Evolutionary conservation across 2,329 filamentous ascomycete species (phyloP).

Genomic region (Fusarium algeriense): DNA sequence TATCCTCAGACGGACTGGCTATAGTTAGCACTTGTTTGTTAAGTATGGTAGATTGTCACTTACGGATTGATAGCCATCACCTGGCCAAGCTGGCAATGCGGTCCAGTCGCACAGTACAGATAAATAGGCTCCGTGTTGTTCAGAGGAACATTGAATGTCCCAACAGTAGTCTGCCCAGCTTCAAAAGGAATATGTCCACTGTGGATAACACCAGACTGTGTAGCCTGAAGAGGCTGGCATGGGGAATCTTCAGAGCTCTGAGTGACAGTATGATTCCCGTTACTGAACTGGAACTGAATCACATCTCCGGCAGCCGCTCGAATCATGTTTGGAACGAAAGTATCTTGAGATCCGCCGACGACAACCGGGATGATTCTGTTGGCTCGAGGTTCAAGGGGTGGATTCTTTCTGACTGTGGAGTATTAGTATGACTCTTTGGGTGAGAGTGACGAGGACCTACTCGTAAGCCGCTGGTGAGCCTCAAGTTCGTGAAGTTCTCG

Average conservation of each 20-base stretch:
- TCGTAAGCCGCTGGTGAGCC: slow-evolving; percentile 4
- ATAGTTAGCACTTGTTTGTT: neutral
- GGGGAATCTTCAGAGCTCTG: slow-evolving; percentile 53
- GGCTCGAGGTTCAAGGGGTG: slow-evolving; percentile 21
- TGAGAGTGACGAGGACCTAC: neutral
- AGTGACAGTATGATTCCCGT: slow-evolving; percentile 59
- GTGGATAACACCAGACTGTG: slow-evolving; percentile 51
- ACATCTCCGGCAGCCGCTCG: slow-evolving; percentile 53
- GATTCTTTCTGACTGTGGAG: slow-evolving; percentile 42
- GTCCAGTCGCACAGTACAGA: slow-evolving; percentile 62
- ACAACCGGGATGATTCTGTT: slow-evolving; percentile 51
- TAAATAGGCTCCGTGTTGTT: slow-evolving; percentile 60
- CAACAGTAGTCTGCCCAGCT: slow-evolving; percentile 53
- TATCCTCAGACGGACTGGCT: slow-evolving; percentile 33
- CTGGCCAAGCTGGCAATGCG: slow-evolving; percentile 64
- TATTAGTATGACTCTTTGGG: neutral
- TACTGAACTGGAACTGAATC: slow-evolving; percentile 59
- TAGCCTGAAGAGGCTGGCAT: slow-evolving; percentile 55
- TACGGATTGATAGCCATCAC: slow-evolving; percentile 64
- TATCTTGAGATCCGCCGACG: slow-evolving; percentile 53
- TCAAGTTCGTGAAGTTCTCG: slow-evolving; percentile 3
- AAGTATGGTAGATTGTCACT: neutral
- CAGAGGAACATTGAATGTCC: slow-evolving; percentile 62
- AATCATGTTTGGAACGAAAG: slow-evolving; percentile 55
- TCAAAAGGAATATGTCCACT: slow-evolving; percentile 57